phyloP scores from a whole-genome alignment of 75 land plant genomes.

The Picea sitchensis region DNA sequence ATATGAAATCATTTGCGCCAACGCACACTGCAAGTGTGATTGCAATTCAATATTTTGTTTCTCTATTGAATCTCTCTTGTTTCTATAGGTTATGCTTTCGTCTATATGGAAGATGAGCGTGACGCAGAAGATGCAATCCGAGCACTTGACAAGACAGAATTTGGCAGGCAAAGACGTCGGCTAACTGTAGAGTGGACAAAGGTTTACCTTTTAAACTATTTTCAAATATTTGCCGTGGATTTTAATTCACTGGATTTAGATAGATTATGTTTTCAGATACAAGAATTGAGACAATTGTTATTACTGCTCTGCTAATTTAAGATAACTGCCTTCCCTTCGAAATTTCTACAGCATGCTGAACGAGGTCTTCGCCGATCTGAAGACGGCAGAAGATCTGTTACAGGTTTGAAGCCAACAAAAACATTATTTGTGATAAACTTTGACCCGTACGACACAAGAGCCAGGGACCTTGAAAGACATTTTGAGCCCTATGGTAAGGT shows the following conservation, averaged over 20 bases:
- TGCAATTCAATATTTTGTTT: not conserved
- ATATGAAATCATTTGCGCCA: too few relatives aligned
- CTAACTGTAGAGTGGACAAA: slow-evolving; percentile 94
- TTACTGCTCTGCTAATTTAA: too few relatives aligned
- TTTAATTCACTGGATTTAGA: too few relatives aligned
- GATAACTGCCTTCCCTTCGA: too few relatives aligned
- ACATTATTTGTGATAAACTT: slow-evolving; percentile 96
- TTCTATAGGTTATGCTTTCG: not conserved
- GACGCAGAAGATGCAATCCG: slow-evolving; percentile 94
- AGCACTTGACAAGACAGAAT: slow-evolving; percentile 65
- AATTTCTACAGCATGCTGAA: slow-evolving; percentile 54
- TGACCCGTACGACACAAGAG: slow-evolving; percentile 72
- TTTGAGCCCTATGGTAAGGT: slow-evolving; percentile 92
- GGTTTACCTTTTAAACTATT: slow-evolving; percentile 19
- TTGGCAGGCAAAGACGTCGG: slow-evolving; percentile 75
- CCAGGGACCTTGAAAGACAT: slow-evolving; percentile 77
- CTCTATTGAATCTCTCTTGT: not conserved
- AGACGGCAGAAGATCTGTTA: slow-evolving; percentile 57
- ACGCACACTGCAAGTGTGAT: not conserved
- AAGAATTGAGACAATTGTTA: too few relatives aligned
- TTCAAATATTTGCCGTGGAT: too few relatives aligned
- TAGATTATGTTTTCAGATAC: too few relatives aligned
- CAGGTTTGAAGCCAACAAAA: slow-evolving; percentile 70
- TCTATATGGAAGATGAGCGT: slow-evolving; percentile 60
- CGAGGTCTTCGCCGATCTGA: slow-evolving; percentile 62